These are phyloP conservation scores for Escovopsis weberi DNA, from an alignment of 2,329 filamentous ascomycete species.

Conservation along the genomic window DNA sequence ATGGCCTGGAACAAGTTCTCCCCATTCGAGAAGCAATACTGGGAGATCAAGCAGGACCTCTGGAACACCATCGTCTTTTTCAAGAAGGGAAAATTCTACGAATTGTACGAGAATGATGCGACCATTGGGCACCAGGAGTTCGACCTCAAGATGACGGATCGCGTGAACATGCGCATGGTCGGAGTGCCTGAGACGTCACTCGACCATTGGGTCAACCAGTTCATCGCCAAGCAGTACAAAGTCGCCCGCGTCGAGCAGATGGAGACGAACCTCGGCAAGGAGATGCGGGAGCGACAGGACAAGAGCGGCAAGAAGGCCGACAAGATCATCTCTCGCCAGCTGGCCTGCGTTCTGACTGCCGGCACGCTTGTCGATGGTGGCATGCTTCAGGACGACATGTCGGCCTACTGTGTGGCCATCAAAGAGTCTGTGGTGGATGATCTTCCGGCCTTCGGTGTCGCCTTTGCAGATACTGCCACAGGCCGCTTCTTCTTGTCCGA, in stretches of 20 bases:
- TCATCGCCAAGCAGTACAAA: conserved; percentile 95
- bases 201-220: conserved; percentile 96
- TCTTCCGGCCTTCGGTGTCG: conserved; percentile 73
- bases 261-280: conserved; percentile 88
- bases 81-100: conserved; percentile 99
- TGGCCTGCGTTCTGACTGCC: conserved; percentile 79
- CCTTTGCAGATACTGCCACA: conserved; percentile 90
- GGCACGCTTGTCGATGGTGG: conserved; percentile 89
- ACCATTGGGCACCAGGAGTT: conserved; percentile 94
- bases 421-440: conserved; percentile 66
- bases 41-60: conserved; percentile 97
- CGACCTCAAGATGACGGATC: conserved; percentile 91
- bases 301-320: conserved; percentile 58
- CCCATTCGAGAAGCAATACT: conserved; percentile 94
- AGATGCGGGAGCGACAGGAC: conserved; percentile 88
- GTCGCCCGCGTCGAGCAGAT: conserved; percentile 93
- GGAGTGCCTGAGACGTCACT: conserved; percentile 90
- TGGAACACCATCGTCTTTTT: conserved; percentile 98
- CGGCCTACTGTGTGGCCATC: conserved; percentile 89
- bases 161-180: conserved; percentile 99
- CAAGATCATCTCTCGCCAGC: conserved; percentile 83
- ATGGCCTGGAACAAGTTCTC: conserved; percentile 71
- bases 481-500: conserved; percentile 90
- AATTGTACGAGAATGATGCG: conserved; percentile 94
- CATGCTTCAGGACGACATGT: conserved; percentile 97